Evolutionary conservation across 441 rosid genomes (phyloP).

Genomic region (Corymbia calophylla): DNA sequence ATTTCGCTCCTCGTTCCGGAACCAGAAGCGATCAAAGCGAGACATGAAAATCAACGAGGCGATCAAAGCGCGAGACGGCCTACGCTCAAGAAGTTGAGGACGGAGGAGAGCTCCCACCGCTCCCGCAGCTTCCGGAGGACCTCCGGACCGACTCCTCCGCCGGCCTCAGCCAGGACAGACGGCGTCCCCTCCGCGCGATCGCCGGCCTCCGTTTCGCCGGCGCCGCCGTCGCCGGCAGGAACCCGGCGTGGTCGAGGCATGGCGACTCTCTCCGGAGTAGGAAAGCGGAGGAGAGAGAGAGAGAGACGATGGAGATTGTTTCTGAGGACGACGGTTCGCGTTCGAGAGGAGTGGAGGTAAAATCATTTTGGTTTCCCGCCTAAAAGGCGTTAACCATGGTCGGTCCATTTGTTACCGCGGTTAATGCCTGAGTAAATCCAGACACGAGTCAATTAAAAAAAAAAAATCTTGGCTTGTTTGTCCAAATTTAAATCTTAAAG

Average conservation of each 20-base stretch:
- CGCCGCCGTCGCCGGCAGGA: not conserved
- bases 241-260: not conserved
- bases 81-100: constrained; percentile 71
- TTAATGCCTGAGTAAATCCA: not conserved
- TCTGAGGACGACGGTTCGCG: not conserved
- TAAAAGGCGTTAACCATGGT: not conserved
- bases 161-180: constrained; percentile 13
- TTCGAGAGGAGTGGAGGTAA: not conserved
- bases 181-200: not conserved
- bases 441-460: not conserved
- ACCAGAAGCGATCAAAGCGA: not conserved
- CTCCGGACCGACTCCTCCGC: constrained; percentile 12
- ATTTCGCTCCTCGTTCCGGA: not conserved
- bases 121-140: constrained; percentile 51
- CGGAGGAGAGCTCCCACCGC: constrained; percentile 90
- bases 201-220: not conserved
- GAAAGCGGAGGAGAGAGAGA: not conserved
- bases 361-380: not conserved
- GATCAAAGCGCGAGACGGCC: not conserved
- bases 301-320: not conserved
- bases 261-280: not conserved
- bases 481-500: not conserved
- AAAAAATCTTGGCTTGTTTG: not conserved
- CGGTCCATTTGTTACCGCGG: not conserved
- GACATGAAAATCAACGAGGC: not conserved